Conservation (phyloP, 164 flowering plant species). For the Aristolochia californica region DNA sequence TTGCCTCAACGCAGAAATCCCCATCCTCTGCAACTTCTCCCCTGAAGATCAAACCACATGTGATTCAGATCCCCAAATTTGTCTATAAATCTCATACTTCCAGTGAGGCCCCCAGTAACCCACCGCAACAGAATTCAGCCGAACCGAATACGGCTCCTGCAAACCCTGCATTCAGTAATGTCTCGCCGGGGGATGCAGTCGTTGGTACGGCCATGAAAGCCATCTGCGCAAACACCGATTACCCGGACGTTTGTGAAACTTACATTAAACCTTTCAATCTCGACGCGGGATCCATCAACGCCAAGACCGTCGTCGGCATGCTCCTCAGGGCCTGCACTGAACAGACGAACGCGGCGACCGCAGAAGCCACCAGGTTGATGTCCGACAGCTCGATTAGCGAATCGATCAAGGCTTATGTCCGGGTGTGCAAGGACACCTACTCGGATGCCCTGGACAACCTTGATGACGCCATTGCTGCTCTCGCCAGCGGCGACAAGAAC, state of each 20-base stretch:
- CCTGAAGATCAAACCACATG: neutral
- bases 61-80: neutral
- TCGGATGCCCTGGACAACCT: slow-evolving; percentile 2
- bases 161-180: neutral
- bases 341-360: slow-evolving; percentile 1
- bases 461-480: neutral
- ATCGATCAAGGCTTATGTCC: neutral
- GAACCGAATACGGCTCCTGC: no score
- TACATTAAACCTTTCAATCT: slow-evolving; percentile 13
- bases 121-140: no score
- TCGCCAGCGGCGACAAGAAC: neutral
- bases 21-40: slow-evolving; percentile 3
- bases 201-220: slow-evolving; percentile 2
- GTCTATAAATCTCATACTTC: neutral
- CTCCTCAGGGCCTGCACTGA: slow-evolving; percentile 11
- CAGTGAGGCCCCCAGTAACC: neutral
- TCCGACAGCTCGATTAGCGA: neutral
- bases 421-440: slow-evolving; percentile 3
- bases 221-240: slow-evolving; percentile 18
- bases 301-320: slow-evolving; percentile 5
- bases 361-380: neutral
- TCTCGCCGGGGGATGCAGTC: no score
- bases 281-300: slow-evolving; percentile 3
- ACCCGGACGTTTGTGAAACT: slow-evolving; percentile 17
- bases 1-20: neutral